A percentile compares a stretch with the other conserved stretches of the same genome.
Conservation (phyloP, 2,329 filamentous ascomycete genomes). For the Claviceps fusiformis region DNA sequence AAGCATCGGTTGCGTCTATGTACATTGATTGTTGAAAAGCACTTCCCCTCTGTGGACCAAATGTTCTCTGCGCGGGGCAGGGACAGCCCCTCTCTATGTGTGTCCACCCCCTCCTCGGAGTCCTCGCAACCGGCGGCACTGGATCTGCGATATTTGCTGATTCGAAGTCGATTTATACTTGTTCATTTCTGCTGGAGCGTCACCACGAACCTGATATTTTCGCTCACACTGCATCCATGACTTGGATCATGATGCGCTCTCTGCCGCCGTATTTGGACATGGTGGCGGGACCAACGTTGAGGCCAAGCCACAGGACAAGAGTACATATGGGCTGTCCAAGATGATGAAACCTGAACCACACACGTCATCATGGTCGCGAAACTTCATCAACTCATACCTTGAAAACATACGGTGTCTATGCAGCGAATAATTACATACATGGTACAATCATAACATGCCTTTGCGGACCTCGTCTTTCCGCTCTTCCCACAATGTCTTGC, state of each 20-base stretch:
- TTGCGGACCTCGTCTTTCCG: conserved; percentile 75
- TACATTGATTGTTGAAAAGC: background rate
- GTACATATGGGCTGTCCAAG: too few species aligned
- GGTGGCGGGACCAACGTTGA: too few species aligned
- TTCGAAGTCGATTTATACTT: background rate
- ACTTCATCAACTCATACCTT: background rate
- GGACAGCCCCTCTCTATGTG: too few species aligned
- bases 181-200: background rate
- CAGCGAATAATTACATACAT: background rate
- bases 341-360: too few species aligned
- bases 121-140: too few species aligned
- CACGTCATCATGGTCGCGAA: background rate
- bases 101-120: too few species aligned
- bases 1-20: background rate
- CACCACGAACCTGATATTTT: background rate
- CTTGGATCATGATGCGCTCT: background rate
- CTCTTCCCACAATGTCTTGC: conserved; percentile 97
- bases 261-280: too few species aligned
- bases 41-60: too few species aligned
- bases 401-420: background rate
- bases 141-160: background rate
- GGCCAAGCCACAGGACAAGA: too few species aligned
- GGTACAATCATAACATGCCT: conserved; percentile 62
- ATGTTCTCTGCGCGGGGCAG: too few species aligned
- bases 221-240: background rate